Evolutionary conservation across 306 rosid species (phyloP).

Genomic region (apple (Malus domestica)): DNA sequence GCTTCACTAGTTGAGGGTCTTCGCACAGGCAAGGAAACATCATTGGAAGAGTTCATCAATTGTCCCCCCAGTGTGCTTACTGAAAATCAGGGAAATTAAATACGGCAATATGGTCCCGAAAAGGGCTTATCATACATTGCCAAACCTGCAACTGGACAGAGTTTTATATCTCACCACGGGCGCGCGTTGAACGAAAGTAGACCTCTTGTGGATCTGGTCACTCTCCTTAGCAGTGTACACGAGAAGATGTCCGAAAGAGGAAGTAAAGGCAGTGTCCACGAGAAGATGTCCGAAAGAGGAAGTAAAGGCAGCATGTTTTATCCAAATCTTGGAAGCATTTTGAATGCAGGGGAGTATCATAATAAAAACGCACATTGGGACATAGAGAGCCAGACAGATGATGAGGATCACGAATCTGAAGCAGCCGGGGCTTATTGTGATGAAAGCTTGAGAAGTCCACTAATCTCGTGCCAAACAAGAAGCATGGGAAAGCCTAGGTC

Average conservation of each 20-base stretch:
- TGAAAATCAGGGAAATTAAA: neutral
- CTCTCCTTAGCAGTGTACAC: conserved; percentile 19
- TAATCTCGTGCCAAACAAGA: neutral
- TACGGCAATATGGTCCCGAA: neutral
- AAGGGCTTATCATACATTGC: conserved; percentile 13
- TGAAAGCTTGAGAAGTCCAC: conserved; percentile 20
- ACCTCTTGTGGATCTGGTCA: conserved; percentile 21
- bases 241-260: conserved; percentile 8
- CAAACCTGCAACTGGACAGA: conserved; percentile 1
- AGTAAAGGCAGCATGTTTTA: conserved; percentile 1
- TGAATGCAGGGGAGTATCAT: neutral
- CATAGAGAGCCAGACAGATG: conserved; percentile 16
- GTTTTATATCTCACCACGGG: neutral
- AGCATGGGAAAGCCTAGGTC: neutral
- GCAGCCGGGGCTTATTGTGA: neutral
- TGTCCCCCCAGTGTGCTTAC: neutral
- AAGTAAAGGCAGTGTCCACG: neutral
- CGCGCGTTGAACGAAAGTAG: neutral
- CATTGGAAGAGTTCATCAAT: conserved; percentile 19
- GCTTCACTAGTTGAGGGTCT: conserved; percentile 26
- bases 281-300: neutral
- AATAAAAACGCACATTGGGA: conserved; percentile 16
- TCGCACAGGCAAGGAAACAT: conserved; percentile 15
- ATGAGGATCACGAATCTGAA: conserved; percentile 1
- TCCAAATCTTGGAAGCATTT: neutral